These are phyloP conservation scores for Rhizopus microsporus DNA, from an alignment of 371 early-diverging fungal species.

Conservation along the genomic window DNA sequence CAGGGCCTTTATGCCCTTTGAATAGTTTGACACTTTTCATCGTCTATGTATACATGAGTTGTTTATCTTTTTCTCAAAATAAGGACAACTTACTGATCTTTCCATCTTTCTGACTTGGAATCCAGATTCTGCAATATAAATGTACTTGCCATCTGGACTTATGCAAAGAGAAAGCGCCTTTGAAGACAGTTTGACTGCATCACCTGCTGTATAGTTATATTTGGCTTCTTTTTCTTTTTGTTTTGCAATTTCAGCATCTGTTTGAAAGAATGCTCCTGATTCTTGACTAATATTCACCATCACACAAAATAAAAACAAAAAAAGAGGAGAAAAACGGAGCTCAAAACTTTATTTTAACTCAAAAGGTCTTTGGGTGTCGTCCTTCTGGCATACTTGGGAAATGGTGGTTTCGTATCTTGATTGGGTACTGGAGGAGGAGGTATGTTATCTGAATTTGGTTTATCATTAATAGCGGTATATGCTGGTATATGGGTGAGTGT, in stretches of 20 bases:
- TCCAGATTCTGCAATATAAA: slow-evolving; percentile 66
- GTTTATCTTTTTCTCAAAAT: not conserved
- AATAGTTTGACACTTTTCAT: slow-evolving; percentile 62
- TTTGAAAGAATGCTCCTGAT: slow-evolving; percentile 77
- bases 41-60: slow-evolving; percentile 40
- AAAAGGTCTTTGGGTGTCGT: not conserved
- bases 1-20: slow-evolving; percentile 83
- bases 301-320: too few species aligned
- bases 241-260: slow-evolving; percentile 69
- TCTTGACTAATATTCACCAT: slow-evolving; percentile 55
- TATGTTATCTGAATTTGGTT: slow-evolving; percentile 31
- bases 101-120: slow-evolving; percentile 58
- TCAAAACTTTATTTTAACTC: not conserved
- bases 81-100: slow-evolving; percentile 41
- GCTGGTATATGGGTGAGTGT: not conserved
- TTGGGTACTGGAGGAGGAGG: slow-evolving; percentile 47
- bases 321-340: not conserved
- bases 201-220: slow-evolving; percentile 63
- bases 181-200: slow-evolving; percentile 60
- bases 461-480: slow-evolving; percentile 18
- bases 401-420: slow-evolving; percentile 44
- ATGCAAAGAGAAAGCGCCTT: slow-evolving; percentile 61
- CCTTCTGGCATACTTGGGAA: slow-evolving; percentile 39
- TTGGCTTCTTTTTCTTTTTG: slow-evolving; percentile 61
- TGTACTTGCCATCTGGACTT: slow-evolving; percentile 30